Evolutionary conservation across 1,284 basidiomycete species (phyloP), one percentile per base, ranked within the genome.

Genomic region (Afroboletus lepidellus): DNA sequence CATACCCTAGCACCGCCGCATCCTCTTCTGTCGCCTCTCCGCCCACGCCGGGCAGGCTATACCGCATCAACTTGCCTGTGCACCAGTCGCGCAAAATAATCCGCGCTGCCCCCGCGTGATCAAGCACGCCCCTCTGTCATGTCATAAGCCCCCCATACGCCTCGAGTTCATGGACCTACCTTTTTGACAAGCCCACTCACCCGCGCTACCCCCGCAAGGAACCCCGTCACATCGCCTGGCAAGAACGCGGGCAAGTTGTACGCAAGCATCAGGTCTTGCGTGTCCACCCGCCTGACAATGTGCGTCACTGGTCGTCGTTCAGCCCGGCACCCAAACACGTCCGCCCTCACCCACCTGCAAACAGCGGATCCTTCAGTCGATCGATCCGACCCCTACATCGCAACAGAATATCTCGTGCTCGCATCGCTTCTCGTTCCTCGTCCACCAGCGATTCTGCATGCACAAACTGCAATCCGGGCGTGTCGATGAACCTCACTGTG

Each of bases 71-170:
- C 57, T 82, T 85, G 47, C 89, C 90, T 6, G 78, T 79, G 56
- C 82, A 87, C 95, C 95, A 99, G 72, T 98, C 95, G 24, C 91
- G 85, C 39, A 98, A 78, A 37, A 98, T 77, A 48, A 88, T 79
- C 23, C 92, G 86, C 9, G 92, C 89, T 2, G 94, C 91, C 21
- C 84, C 85, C 12, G 84, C 79, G 51, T 93, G 72, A 70, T 98
- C 94, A 18, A 84, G 74, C 41, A 84, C 78, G 46, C 91, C 92
- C 59, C 83, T 86, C 83, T 91, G 69, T 64, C 62, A 54, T 52
- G 50, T 36, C 44, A 24, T 61, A 39, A 55, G 53, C 36, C 54
- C 41, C 13, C 16, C 21, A 39, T 27, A 25, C 39, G 29, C 30
- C 43, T 41, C 21, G 20, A 18, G 13, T 7, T 46, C 37, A 20